Base-by-base conservation (phyloP, 441 rosid species). In the Breynia disticha region DNA sequence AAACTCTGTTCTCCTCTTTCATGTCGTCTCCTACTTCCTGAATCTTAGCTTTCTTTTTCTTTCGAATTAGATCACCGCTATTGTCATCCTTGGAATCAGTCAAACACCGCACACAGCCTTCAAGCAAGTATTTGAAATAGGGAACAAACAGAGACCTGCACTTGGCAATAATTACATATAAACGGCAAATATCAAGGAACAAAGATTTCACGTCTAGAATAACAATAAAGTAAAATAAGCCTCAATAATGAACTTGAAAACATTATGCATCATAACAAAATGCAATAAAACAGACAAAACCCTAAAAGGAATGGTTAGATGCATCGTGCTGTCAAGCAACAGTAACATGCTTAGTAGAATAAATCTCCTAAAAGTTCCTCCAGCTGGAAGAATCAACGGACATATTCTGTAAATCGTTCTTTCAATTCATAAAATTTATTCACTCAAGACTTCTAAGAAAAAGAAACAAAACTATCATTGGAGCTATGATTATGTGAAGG, bases 141-240 rank as follows among this genome's bases (percentile, higher is more conserved):
- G 94, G 96, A 37, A 94, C 97, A 67, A 90, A 90, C 47, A 94
- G 72, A 28, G 95, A 87, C 76, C 99, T 94, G 83, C 78, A 70
- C 32, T 50, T 24, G 55, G 59, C 44, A 67, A 55, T 24, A 52
- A 65, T 56, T 60, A 22, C 55, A 60, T 55, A 52, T 17, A 50
- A 56, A n/a, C 50, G 35, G 13, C 14, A 9, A 18, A n/a, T 32
- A 22, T 54, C n/a, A 57, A 28, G 13, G 22, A 45, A 39, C 35
- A 19, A 13, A 12, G 9, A n/a, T 14, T 28, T 2, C 1, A 17
- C 28, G 17, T 11, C 13, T 11, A 41, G 44, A 41, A 41, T 41
- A 41, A 41, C 44, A 41, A 11, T 6, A 41, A 15, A 15, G 44
- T 4, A 41, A 15, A 4, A 3, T 41, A 41, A 41, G 4, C 13